Evolutionary conservation across 2,329 filamentous ascomycete genomes (phyloP).

Genomic region (Cercospora sp.): DNA sequence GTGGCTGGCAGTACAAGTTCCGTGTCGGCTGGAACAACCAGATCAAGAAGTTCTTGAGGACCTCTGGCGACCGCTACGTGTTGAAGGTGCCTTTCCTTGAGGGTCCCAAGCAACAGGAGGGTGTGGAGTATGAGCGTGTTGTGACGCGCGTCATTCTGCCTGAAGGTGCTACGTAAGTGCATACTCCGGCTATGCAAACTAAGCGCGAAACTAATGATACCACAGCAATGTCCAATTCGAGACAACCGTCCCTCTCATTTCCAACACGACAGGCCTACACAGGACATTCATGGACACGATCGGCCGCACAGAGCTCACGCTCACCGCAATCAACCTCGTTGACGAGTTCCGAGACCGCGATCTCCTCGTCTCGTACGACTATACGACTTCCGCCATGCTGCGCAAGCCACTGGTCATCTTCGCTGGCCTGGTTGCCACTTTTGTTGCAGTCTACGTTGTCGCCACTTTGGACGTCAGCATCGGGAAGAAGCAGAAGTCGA

Average conservation of each 20-base stretch:
- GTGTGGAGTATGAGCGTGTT: constrained; percentile 79
- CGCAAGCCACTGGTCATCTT: constrained; percentile 87
- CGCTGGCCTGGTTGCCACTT: constrained; percentile 69
- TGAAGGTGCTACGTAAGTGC: constrained; percentile 78
- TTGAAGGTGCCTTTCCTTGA: constrained; percentile 91
- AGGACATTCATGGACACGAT: constrained; percentile 92
- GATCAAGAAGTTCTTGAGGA: constrained; percentile 72
- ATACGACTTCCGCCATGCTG: constrained; percentile 70
- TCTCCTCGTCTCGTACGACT: constrained; percentile 84
- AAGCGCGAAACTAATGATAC: too few relatives aligned
- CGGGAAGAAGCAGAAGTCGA: constrained; percentile 42
- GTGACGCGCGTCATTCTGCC: constrained; percentile 81
- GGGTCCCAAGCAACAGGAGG: constrained; percentile 82
- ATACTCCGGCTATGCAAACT: not conserved
- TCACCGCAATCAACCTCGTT: constrained; percentile 82
- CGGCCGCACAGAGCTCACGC: constrained; percentile 76
- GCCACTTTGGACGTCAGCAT: constrained; percentile 82
- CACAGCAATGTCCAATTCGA: constrained; percentile 74
- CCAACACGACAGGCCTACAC: constrained; percentile 63
- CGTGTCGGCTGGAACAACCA: constrained; percentile 94
- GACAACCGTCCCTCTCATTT: constrained; percentile 70
- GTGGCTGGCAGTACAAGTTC: constrained; percentile 98
- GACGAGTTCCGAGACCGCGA: constrained; percentile 86
- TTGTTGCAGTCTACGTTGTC: constrained; percentile 71
- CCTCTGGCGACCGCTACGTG: constrained; percentile 69